phyloP scores from a whole-genome alignment of 306 rosid species.

The Purshia tridentata region DNA sequence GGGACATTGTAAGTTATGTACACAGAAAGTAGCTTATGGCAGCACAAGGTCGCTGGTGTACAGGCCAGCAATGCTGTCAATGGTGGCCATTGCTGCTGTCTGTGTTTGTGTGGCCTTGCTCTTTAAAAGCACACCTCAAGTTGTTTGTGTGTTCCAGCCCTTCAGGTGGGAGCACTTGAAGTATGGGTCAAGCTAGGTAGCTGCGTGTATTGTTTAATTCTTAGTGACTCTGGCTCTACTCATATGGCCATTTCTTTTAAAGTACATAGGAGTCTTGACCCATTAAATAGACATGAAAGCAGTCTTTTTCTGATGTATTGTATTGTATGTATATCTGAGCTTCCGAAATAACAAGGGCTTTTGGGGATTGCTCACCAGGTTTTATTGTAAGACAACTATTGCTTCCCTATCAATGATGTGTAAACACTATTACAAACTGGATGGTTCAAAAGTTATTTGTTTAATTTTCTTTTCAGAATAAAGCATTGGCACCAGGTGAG shows the following conservation, averaged over 20 bases:
- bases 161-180: conserved; percentile 75
- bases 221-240: neutral
- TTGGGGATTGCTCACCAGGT: neutral
- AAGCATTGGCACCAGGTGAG: neutral
- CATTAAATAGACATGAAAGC: neutral
- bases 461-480: neutral
- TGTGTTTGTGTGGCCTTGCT: conserved; percentile 90
- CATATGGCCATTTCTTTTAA: neutral
- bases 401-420: conserved; percentile 7
- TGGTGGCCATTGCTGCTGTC: conserved; percentile 82
- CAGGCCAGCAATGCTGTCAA: conserved; percentile 77
- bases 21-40: conserved; percentile 43
- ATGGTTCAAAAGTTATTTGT: neutral
- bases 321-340: conserved; percentile 11
- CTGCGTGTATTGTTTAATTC: neutral
- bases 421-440: conserved; percentile 8
- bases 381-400: neutral
- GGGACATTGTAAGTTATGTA: conserved; percentile 46
- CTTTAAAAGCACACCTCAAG: conserved; percentile 80
- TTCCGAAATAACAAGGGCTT: conserved; percentile 12
- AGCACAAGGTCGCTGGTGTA: conserved; percentile 51
- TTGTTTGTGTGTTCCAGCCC: conserved; percentile 61
- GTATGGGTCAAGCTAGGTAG: conserved; percentile 57
- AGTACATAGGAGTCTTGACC: conserved; percentile 1
- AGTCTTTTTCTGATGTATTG: neutral